Conservation (phyloP, 176 grass and related monocot species). For the Juncus inflexus region DNA sequence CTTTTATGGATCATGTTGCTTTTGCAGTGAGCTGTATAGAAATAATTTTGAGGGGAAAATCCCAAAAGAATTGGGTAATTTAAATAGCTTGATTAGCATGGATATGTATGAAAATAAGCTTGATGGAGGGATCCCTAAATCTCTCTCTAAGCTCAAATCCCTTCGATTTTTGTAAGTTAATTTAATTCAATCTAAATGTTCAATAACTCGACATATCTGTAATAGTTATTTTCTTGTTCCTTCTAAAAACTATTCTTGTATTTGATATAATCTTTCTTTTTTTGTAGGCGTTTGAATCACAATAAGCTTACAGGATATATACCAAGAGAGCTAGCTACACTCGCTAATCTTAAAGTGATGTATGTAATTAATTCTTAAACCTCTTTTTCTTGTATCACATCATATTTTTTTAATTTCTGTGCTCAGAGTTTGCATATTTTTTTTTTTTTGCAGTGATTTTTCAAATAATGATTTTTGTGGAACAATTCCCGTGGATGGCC, state of each 20-base stretch:
- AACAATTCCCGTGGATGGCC: conserved; percentile 91
- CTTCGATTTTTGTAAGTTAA: conserved; percentile 84
- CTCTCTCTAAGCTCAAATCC: conserved; percentile 77
- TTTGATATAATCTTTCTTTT: conserved; percentile 2
- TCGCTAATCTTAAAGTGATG: conserved; percentile 89
- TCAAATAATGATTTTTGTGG: conserved; percentile 95
- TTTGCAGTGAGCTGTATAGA: conserved; percentile 78
- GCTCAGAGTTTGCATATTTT: not conserved
- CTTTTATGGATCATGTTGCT: not conserved
- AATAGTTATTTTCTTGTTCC: not conserved
- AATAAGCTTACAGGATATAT: conserved; percentile 87
- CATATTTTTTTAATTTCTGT: not conserved
- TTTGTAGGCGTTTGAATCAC: conserved; percentile 77
- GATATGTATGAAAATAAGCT: conserved; percentile 87
- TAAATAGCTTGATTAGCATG: conserved; percentile 91
- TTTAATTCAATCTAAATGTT: not conserved
- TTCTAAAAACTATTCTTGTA: not conserved
- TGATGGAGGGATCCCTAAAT: conserved; percentile 66
- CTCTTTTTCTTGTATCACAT: not conserved
- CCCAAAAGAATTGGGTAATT: conserved; percentile 71
- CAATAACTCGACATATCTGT: not conserved
- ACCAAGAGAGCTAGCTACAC: conserved; percentile 73
- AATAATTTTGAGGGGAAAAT: conserved; percentile 82
- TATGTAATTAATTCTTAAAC: conserved; percentile 38
- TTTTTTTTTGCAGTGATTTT: conserved; percentile 48